These are phyloP conservation scores for Starmerella vitae DNA, from an alignment of 805 yeast species.

Conservation along the genomic window DNA sequence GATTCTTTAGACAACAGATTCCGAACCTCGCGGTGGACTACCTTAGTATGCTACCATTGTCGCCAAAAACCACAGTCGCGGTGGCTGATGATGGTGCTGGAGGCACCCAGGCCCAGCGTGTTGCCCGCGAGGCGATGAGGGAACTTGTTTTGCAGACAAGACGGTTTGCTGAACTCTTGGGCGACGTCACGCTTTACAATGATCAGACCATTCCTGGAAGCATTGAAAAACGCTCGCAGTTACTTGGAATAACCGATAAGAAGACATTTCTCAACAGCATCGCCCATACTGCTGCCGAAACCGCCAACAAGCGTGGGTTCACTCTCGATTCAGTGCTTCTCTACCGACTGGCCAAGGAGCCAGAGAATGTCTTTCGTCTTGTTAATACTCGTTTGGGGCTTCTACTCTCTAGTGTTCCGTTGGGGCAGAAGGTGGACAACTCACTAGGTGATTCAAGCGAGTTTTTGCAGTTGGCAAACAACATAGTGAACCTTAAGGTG, in stretches of 20 bases:
- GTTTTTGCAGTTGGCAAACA: conserved; percentile 30
- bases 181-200: conserved; percentile 44
- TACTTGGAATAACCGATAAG: conserved; percentile 47
- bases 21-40: conserved; percentile 91
- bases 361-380: conserved; percentile 61
- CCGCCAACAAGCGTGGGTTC: conserved; percentile 86
- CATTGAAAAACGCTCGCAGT: conserved; percentile 59
- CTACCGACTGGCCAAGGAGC: conserved; percentile 80
- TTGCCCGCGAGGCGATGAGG: conserved; percentile 65
- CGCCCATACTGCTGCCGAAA: conserved; percentile 70
- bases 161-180: conserved; percentile 67
- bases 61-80: conserved; percentile 26
- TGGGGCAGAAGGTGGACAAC: conserved; percentile 40
- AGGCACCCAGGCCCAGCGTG: conserved; percentile 33
- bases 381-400: conserved; percentile 71
- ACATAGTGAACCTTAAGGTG: conserved; percentile 33
- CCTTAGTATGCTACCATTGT: conserved; percentile 52
- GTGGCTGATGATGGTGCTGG: conserved; percentile 2
- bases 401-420: conserved; percentile 53
- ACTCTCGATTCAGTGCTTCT: conserved; percentile 70
- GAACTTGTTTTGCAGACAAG: conserved; percentile 77
- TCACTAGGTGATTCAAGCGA: conserved; percentile 13
- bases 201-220: conserved; percentile 74
- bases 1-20: conserved; percentile 70
- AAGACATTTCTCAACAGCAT: conserved; percentile 53